Evolutionary conservation across 1,284 basidiomycete genomes (phyloP).

Genomic region (Papiliotrema fonsecae): DNA sequence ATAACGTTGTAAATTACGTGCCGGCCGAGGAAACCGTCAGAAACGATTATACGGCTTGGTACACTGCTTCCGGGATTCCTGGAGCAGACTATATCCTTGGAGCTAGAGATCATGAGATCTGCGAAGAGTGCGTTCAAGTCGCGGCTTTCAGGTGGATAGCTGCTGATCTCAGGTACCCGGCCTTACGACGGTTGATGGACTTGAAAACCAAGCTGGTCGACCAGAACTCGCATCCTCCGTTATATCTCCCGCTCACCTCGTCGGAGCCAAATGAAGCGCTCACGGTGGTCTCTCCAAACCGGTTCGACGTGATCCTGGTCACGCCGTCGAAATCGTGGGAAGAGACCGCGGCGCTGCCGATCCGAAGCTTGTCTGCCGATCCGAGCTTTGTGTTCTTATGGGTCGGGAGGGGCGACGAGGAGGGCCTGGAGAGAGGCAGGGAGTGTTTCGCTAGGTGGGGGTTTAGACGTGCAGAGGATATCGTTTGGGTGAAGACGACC

Average conservation of each 20-base stretch:
- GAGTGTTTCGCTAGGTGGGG: slow-evolving; percentile 92
- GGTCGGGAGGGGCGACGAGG: slow-evolving; percentile 87
- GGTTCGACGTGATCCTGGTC: slow-evolving; percentile 91
- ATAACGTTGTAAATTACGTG: slow-evolving; percentile 59
- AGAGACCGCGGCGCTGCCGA: slow-evolving; percentile 71
- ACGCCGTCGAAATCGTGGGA: slow-evolving; percentile 88
- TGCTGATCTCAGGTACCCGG: slow-evolving; percentile 66
- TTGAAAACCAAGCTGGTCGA: slow-evolving; percentile 59
- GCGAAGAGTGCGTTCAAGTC: slow-evolving; percentile 73
- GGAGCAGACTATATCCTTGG: slow-evolving; percentile 87
- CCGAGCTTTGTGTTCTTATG: slow-evolving; percentile 93
- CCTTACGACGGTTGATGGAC: slow-evolving; percentile 72
- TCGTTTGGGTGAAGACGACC: slow-evolving; percentile 95
- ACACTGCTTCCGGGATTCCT: slow-evolving; percentile 83
- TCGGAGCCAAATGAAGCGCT: slow-evolving; percentile 9
- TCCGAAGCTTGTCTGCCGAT: slow-evolving; percentile 79
- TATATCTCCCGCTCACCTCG: slow-evolving; percentile 26
- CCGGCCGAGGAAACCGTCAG: slow-evolving; percentile 89
- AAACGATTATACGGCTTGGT: slow-evolving; percentile 88
- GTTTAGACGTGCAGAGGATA: slow-evolving; percentile 91
- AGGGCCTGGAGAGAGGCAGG: slow-evolving; percentile 85
- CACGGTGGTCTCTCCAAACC: slow-evolving; percentile 19
- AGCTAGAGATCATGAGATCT: slow-evolving; percentile 75
- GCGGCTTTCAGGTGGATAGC: neutral
- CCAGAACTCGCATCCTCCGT: slow-evolving; percentile 36